Evolutionary conservation across 805 yeast genomes (phyloP), one percentile per base, ranked within the genome.

Genomic region (Isabelozyma rhagii): DNA sequence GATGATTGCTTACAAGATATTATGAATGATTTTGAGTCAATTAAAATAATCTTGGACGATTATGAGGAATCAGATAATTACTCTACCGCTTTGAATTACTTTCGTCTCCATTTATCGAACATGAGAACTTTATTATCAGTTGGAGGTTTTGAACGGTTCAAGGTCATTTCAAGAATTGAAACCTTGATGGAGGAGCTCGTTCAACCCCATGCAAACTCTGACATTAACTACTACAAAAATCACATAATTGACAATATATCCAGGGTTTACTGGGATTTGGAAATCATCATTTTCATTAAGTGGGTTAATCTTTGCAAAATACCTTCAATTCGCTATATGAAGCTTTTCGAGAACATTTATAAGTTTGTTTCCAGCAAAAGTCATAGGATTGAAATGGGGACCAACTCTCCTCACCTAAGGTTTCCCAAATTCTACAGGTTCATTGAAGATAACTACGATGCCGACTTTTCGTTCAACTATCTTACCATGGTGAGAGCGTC

Each of bases 401-500:
- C 70, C 0, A 54, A 55, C 25, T 58, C 62, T 5, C 69, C 70
- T 1, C 55, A 55, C 9, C 44, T 66, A 14, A 44, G 60, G 39
- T 67, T 64, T 47, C 68, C 66, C 3, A 47, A 44, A 11, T 64
- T 66, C 47, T 63, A 64, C 51, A 51, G 51, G 10, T 54, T 57
- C 29, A 21, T 65, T 28, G 17, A 29, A 6, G 17, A 17, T n/a
- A 18, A 41, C 41, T 50, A 53, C 25, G 34, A 39, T 34, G 17
- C 18, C 1, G 41, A 18, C 44, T 9, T 48, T 52, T 28, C 36
- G 41, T 18, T 17, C 10, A 45, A 50, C 15, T 50, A 48, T 21
- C 21, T 28, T 17, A n/a, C 31, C 11, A 50, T 53, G 40, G 36
- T 51, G 8, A 25, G 38, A 21, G 59, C 52, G 6, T 41, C 55